Conservation (phyloP, 2,329 filamentous ascomycete species). For the Diaporthe sp. region DNA sequence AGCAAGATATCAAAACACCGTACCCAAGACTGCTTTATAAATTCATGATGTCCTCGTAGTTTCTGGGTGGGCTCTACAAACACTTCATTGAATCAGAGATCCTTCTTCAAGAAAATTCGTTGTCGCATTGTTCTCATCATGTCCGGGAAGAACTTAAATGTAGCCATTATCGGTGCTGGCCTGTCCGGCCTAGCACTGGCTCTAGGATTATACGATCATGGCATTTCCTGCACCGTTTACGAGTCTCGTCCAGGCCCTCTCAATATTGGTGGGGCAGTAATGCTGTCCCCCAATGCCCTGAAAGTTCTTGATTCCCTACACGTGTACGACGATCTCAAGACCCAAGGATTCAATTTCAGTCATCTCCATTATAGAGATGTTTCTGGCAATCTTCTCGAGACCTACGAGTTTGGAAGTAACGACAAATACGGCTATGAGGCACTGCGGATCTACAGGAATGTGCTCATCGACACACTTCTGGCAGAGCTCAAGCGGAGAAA, state of each 20-base stretch:
- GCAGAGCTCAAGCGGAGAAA: slow-evolving; percentile 50
- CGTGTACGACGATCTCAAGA: slow-evolving; percentile 56
- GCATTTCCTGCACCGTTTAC: slow-evolving; percentile 62
- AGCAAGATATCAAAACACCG: not conserved
- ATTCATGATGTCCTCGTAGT: not conserved
- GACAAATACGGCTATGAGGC: slow-evolving; percentile 62
- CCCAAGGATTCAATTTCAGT: slow-evolving; percentile 62
- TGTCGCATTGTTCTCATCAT: not conserved
- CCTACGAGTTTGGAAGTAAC: slow-evolving; percentile 59
- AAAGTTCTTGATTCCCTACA: slow-evolving; percentile 61
- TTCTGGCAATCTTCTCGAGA: slow-evolving; percentile 46
- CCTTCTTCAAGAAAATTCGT: not conserved
- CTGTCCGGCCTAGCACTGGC: slow-evolving; percentile 61
- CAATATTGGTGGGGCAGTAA: slow-evolving; percentile 64
- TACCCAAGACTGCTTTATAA: not conserved
- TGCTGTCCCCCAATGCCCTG: slow-evolving; percentile 69
- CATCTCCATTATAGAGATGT: slow-evolving; percentile 56
- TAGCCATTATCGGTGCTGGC: slow-evolving; percentile 27
- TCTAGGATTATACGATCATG: slow-evolving; percentile 61
- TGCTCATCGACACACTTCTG: slow-evolving; percentile 61
- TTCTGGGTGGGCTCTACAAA: not conserved
- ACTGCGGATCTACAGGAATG: slow-evolving; percentile 63
- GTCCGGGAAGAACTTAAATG: not conserved
- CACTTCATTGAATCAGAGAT: not conserved
- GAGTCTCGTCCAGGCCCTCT: slow-evolving; percentile 57